Conservation (phyloP, 257 asterid species). For the Scutellaria galericulata region DNA sequence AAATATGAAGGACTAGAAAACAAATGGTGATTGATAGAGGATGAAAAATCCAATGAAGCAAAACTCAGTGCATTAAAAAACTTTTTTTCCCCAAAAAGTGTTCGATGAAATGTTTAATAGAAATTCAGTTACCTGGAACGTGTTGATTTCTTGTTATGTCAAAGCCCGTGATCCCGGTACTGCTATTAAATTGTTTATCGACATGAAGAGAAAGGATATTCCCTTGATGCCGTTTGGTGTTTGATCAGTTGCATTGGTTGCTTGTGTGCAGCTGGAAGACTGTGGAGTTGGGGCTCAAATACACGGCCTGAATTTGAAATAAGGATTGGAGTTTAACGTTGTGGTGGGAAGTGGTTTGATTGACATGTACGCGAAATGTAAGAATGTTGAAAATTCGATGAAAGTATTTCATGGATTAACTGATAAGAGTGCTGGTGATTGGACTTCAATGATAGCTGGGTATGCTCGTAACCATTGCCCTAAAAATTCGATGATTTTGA, state of each 20-base stretch:
- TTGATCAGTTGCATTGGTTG: constrained; percentile 56
- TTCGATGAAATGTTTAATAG: constrained; percentile 62
- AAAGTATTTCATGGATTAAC: constrained; percentile 51
- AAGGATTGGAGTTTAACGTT: constrained; percentile 48
- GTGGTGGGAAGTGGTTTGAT: constrained; percentile 68
- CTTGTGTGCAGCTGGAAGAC: constrained; percentile 53
- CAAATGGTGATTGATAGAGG: no score
- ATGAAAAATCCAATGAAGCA: no score
- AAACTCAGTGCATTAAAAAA: no score
- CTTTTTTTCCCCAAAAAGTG: constrained; percentile 35
- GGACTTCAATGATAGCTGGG: constrained; percentile 64
- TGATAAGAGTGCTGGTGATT: constrained; percentile 48
- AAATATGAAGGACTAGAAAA: no score
- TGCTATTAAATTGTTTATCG: constrained; percentile 45
- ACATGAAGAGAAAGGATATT: constrained; percentile 50
- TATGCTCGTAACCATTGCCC: constrained; percentile 48
- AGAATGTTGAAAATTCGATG: constrained; percentile 46
- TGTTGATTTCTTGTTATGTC: constrained; percentile 56
- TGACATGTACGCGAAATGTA: constrained; percentile 62
- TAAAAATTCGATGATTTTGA: constrained; percentile 46
- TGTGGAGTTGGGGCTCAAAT: constrained; percentile 56
- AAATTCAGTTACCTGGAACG: constrained; percentile 58
- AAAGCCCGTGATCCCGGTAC: constrained; percentile 36
- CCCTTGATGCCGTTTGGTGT: constrained; percentile 46
- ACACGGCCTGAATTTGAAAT: constrained; percentile 53